Conservation (phyloP, 331 rosid species). For the Acacia pycnantha region DNA sequence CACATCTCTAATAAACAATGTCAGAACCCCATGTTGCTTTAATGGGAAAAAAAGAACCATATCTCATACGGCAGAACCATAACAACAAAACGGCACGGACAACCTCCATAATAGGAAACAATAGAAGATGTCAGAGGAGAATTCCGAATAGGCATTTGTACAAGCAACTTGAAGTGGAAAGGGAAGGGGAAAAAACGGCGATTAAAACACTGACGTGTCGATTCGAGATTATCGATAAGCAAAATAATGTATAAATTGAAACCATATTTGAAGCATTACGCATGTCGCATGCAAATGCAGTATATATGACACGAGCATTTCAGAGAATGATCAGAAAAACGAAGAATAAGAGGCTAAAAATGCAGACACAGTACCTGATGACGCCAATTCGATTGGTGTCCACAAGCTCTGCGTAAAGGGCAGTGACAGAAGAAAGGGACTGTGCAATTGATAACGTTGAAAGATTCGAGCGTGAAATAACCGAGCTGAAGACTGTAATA, state of each 20-base stretch:
- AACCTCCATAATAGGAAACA: too few relatives aligned
- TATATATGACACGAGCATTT: not conserved
- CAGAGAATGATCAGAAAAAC: not conserved
- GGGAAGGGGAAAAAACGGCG: not conserved
- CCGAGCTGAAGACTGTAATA: not conserved
- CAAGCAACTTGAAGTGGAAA: not conserved
- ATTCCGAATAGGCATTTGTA: not conserved
- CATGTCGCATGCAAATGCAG: not conserved
- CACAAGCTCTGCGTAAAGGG: not conserved
- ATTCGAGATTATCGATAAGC: not conserved
- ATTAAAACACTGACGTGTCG: not conserved
- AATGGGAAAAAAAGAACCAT: not conserved
- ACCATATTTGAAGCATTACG: not conserved
- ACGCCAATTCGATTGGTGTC: not conserved
- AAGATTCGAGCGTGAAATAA: not conserved
- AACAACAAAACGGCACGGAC: not conserved
- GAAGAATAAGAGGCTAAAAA: not conserved
- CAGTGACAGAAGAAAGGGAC: not conserved
- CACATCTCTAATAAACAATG: not conserved
- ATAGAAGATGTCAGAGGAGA: not conserved
- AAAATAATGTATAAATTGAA: not conserved
- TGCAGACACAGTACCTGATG: conserved; percentile 2
- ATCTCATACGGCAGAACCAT: not conserved
- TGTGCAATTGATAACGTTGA: not conserved
- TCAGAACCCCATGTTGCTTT: not conserved